A percentile compares a stretch with the other conserved stretches of the same genome.
Evolutionary conservation across 495 filamentous ascomycete genomes (phyloP).

Genomic region (Penicillium arizonense): DNA sequence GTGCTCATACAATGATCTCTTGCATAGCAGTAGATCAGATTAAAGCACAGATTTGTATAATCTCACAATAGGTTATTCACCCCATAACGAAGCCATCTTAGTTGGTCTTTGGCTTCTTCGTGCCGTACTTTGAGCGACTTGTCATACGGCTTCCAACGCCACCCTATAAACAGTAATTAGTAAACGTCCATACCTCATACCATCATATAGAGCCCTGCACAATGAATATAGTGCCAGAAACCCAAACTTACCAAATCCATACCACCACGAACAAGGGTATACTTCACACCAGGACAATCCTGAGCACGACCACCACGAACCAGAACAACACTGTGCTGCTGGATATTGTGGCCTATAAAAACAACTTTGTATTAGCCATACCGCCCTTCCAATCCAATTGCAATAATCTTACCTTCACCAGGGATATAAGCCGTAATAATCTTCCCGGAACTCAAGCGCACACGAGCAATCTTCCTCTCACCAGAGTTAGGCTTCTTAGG

Average conservation of each 20-base stretch:
- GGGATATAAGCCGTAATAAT: conserved; percentile 90
- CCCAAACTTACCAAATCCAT: conserved; percentile 80
- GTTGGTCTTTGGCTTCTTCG: conserved; percentile 90
- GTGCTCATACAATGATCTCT: background rate
- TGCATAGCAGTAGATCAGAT: background rate
- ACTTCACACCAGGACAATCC: conserved; percentile 98
- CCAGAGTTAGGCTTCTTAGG: conserved; percentile 99
- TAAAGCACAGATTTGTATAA: background rate
- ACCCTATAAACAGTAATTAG: conserved; percentile 54
- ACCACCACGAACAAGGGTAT: conserved; percentile 86
- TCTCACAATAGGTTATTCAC: conserved; percentile 4
- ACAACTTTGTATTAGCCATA: conserved; percentile 6
- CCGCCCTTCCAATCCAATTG: background rate
- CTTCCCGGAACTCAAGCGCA: conserved; percentile 82
- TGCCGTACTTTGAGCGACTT: conserved; percentile 93
- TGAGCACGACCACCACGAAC: conserved; percentile 87
- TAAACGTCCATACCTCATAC: background rate
- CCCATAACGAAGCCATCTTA: conserved; percentile 14
- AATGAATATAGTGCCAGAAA: background rate
- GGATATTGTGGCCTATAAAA: conserved; percentile 84
- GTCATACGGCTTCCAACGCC: conserved; percentile 82
- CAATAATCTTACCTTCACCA: conserved; percentile 68
- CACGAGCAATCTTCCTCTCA: conserved; percentile 86
- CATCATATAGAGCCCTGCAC: background rate
- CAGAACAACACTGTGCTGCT: conserved; percentile 96